phyloP scores from a whole-genome alignment of 345 rosid genomes.

The Populus tremula region DNA sequence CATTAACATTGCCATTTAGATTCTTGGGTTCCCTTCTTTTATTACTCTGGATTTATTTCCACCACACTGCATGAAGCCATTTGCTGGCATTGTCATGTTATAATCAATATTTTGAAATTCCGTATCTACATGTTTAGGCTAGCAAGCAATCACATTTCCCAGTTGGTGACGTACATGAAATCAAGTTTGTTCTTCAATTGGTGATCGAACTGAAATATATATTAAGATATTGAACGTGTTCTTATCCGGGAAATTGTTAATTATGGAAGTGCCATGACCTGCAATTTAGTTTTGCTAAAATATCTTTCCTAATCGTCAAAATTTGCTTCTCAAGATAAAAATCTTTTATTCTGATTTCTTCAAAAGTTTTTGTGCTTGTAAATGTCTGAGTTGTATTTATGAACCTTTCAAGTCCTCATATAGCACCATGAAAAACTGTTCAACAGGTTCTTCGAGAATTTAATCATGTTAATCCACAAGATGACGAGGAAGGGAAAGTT shows the following conservation, averaged over 20 bases:
- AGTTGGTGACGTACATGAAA: neutral
- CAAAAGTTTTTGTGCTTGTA: neutral
- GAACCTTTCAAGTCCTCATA: neutral
- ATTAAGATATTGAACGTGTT: neutral
- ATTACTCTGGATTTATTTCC: no score
- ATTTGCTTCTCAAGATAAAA: neutral
- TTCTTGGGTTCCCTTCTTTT: neutral
- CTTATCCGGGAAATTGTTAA: neutral
- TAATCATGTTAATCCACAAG: conserved; percentile 97
- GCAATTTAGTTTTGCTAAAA: neutral
- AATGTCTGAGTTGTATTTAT: neutral
- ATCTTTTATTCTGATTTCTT: neutral
- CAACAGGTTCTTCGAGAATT: conserved; percentile 87
- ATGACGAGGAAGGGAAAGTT: conserved; percentile 87
- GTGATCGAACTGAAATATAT: neutral
- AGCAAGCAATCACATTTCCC: neutral
- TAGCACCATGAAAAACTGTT: neutral
- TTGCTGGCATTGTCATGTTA: neutral
- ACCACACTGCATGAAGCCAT: neutral
- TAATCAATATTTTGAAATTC: no score
- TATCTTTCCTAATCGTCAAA: neutral
- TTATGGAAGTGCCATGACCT: neutral
- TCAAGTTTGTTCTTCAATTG: neutral
- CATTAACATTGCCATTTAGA: neutral
- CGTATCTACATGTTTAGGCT: no score